These are phyloP conservation scores for Russula vinacea DNA, from an alignment of 768 basidiomycete genomes.

Conservation along the genomic window DNA sequence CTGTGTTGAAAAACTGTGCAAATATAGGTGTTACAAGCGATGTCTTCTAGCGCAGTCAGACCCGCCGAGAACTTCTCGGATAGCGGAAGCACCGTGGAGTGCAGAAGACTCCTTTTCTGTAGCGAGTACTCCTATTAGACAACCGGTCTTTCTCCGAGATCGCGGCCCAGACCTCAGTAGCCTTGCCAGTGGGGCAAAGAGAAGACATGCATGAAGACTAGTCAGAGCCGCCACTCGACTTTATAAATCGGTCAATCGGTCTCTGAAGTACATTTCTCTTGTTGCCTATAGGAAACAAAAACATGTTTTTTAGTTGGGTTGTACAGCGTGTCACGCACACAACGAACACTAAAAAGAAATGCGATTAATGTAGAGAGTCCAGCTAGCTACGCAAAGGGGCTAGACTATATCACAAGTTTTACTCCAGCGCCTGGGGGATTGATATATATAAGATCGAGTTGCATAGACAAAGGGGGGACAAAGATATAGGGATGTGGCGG, in stretches of 20 bases:
- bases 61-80: background rate
- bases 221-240: too few species aligned
- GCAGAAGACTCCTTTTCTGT: too few species aligned
- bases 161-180: too few species aligned
- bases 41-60: too few species aligned
- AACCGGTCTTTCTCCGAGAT: too few species aligned
- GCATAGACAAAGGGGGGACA: constrained; percentile 11
- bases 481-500: constrained; percentile 14
- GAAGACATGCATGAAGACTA: too few species aligned
- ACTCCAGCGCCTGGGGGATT: background rate
- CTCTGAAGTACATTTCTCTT: too few species aligned
- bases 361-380: constrained; percentile 18
- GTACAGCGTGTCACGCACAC: constrained; percentile 7
- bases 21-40: too few species aligned
- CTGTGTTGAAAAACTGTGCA: too few species aligned
- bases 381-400: constrained; percentile 2
- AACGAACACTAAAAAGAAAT: background rate
- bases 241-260: too few species aligned
- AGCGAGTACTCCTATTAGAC: too few species aligned
- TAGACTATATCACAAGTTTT: constrained; percentile 19
- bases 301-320: background rate
- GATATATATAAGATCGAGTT: constrained; percentile 13
- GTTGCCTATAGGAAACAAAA: background rate
- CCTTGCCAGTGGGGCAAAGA: too few species aligned
- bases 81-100: background rate